Evolutionary conservation across 73 alveolate genomes (phyloP), one percentile per base, ranked within the genome.

Genomic region (Paramecium sexaurelia): DNA sequence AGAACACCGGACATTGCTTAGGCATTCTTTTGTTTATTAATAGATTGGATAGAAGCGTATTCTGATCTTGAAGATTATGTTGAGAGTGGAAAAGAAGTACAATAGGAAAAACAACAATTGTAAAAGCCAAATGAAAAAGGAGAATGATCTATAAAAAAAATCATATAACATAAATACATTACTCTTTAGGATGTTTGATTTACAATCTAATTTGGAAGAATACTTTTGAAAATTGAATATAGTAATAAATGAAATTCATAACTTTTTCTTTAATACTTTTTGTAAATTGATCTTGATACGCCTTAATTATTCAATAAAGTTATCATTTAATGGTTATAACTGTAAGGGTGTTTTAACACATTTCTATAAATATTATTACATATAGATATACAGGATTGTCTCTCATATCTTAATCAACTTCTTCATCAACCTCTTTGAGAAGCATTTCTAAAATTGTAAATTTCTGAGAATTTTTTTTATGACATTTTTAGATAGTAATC

Each of bases 41-140:
- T 78, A 10, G 90, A 78, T 41, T 78, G 90, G 90, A 78, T 78
- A 7, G 90, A 78, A 43, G 90, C 90, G 9, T 78, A 78, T 78
- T 15, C 90, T 7, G 90, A 78, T 78, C 32, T 78, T 13, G 90
- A 78, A 24, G 90, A 78, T 20, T 61, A 61, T 61, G 17, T 61
- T 27, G 83, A 61, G 13, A 61, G 26, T 26, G 43, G 47, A 61
- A 26, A 61, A 61, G 39, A 61, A 32, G 47, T 29, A 2, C 15
- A 19, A 29, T 61, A 61, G 11, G 83, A 61, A 26, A 61, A 51
- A 20, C 22, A 51, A 17, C 22, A 51, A 51, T 51, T 51, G 7
- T 51, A 51, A 51, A n/a, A 51, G 29, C 6, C 15, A 17, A 20
- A 51, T n/a, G 67, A 51, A 51, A 51, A 51, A 51, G 67, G 67